These are phyloP conservation scores for Monosporascus sp. DNA, from an alignment of 2,329 filamentous ascomycete species.

Conservation along the genomic window DNA sequence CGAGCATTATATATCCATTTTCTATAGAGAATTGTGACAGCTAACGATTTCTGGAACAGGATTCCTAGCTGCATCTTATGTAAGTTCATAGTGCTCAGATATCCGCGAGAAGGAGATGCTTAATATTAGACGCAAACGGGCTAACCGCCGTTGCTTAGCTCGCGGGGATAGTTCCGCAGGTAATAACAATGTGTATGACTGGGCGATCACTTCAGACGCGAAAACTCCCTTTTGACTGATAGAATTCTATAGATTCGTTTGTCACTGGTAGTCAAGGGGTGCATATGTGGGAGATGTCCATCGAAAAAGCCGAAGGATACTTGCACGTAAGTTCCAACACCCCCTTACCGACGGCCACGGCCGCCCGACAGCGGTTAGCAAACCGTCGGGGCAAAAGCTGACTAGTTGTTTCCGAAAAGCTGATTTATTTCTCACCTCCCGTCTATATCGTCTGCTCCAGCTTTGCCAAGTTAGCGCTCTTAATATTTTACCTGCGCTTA, in stretches of 20 bases:
- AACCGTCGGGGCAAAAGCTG: neutral
- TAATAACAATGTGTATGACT: neutral
- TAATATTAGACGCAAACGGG: neutral
- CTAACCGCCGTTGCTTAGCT: neutral
- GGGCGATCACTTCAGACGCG: neutral
- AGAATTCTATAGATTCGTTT: neutral
- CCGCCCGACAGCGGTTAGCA: neutral
- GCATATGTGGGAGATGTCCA: conserved; percentile 3
- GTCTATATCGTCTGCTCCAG: conserved; percentile 16
- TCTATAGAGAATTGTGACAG: neutral
- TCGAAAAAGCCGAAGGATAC: neutral
- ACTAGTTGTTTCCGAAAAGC: neutral
- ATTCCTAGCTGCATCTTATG: neutral
- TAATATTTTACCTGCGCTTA: conserved; percentile 19
- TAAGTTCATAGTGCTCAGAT: neutral
- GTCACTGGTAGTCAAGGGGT: neutral
- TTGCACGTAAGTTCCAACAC: neutral
- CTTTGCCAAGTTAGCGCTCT: conserved; percentile 21
- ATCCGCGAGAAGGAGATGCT: neutral
- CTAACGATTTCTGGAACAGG: neutral
- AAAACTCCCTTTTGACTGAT: neutral
- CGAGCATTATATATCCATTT: neutral
- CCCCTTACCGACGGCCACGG: too few relatives aligned
- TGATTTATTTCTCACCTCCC: conserved; percentile 2
- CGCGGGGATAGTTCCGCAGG: neutral